Percentiles rank a stretch among this genome's conserved stretches.
Conservation (phyloP, 768 basidiomycete genomes). For the Podaxis sp. region DNA sequence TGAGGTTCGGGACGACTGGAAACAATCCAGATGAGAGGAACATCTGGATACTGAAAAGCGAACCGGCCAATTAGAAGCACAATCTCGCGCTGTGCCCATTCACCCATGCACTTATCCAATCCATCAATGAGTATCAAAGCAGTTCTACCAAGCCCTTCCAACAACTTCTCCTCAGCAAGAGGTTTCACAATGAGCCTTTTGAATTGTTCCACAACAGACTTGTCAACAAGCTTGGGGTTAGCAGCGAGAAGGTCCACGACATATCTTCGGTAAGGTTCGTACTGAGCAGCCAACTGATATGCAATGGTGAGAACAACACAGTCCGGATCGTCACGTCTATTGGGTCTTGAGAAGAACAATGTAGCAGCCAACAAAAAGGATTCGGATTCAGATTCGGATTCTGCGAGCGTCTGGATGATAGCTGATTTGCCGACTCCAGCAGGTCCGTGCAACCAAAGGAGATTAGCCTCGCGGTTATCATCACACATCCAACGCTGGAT, state of each 20-base stretch:
- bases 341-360: slow-evolving; percentile 22
- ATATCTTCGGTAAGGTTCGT: slow-evolving; percentile 1
- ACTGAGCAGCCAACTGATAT: slow-evolving; percentile 19
- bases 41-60: not conserved
- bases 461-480: not conserved
- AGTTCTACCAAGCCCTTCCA: not conserved
- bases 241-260: slow-evolving; percentile 8
- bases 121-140: slow-evolving; percentile 24
- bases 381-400: too few species aligned
- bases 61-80: slow-evolving; percentile 13
- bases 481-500: not conserved
- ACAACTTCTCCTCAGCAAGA: not conserved
- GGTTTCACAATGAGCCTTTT: slow-evolving; percentile 18
- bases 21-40: slow-evolving; percentile 25
- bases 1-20: slow-evolving; percentile 26
- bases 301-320: slow-evolving; percentile 23
- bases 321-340: not conserved
- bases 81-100: slow-evolving; percentile 17
- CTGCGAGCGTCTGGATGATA: not conserved
- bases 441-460: not conserved
- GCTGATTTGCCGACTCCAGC: slow-evolving; percentile 7
- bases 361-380: slow-evolving; percentile 15
- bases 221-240: slow-evolving; percentile 12
- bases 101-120: slow-evolving; percentile 25
- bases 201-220: slow-evolving; percentile 15